Conservation (phyloP, 805 yeast genomes). For the Nakazawaea molendinolei region DNA sequence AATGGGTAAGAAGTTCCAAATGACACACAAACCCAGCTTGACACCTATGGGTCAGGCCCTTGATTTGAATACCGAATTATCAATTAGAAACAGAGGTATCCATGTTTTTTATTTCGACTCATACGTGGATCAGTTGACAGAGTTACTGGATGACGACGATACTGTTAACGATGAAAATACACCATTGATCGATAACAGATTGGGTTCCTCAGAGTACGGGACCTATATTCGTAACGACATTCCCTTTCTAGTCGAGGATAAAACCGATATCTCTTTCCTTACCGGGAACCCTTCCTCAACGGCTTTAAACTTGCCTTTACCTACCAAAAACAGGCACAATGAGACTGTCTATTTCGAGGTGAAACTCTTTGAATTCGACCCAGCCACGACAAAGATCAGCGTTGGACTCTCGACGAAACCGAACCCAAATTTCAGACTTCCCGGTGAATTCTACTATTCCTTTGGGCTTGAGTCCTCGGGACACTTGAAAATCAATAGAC, state of each 20-base stretch:
- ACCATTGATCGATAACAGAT: slow-evolving; percentile 10
- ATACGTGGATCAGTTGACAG: slow-evolving; percentile 24
- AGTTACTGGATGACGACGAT: slow-evolving; percentile 10
- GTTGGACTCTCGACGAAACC: slow-evolving; percentile 69
- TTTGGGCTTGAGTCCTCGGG: slow-evolving; percentile 73
- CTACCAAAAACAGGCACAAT: slow-evolving; percentile 28
- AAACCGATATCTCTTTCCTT: slow-evolving; percentile 24
- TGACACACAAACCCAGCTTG: slow-evolving; percentile 20
- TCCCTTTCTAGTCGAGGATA: slow-evolving; percentile 26
- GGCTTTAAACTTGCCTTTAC: slow-evolving; percentile 26
- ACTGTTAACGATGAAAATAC: slow-evolving; percentile 12
- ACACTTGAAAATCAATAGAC: slow-evolving; percentile 57
- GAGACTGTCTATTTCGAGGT: slow-evolving; percentile 66
- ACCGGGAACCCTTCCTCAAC: slow-evolving; percentile 20
- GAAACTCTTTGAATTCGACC: slow-evolving; percentile 35
- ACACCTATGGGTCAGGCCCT: slow-evolving; percentile 19
- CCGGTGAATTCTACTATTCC: slow-evolving; percentile 67
- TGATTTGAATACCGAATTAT: slow-evolving; percentile 18
- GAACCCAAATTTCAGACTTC: slow-evolving; percentile 67
- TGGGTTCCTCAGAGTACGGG: slow-evolving; percentile 7
- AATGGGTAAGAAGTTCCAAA: slow-evolving; percentile 19
- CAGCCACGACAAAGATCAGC: slow-evolving; percentile 45
- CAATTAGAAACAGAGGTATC: slow-evolving; percentile 30
- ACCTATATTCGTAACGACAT: slow-evolving; percentile 6
- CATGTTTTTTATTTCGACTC: slow-evolving; percentile 24